Evolutionary conservation across 192 early-diverging fungal species (phyloP).

Genomic region (Pilobolus umbonatus): DNA sequence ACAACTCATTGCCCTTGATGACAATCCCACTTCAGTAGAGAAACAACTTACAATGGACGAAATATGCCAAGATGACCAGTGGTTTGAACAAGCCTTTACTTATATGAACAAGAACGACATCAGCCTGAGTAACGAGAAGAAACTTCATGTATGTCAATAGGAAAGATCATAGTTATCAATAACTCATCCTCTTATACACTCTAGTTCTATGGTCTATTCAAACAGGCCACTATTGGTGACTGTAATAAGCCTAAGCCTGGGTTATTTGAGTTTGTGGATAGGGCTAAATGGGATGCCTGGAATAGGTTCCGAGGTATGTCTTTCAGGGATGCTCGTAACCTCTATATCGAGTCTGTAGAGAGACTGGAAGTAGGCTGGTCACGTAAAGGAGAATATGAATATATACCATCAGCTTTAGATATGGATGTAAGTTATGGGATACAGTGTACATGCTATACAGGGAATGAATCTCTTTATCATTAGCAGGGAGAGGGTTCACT

Average conservation of each 20-base stretch:
- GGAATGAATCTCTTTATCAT: background rate
- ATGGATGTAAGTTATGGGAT: background rate
- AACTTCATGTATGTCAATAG: constrained; percentile 16
- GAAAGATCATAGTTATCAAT: background rate
- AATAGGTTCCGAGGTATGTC: constrained; percentile 39
- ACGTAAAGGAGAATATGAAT: constrained; percentile 21
- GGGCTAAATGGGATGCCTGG: constrained; percentile 48
- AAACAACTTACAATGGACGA: constrained; percentile 16
- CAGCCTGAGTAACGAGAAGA: constrained; percentile 17
- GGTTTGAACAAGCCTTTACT: constrained; percentile 22
- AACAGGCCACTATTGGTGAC: constrained; percentile 43
- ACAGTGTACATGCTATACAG: background rate
- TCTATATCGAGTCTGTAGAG: constrained; percentile 25
- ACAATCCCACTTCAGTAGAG: too few relatives aligned
- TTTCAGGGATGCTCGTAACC: constrained; percentile 27
- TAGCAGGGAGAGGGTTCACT: background rate
- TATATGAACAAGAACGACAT: constrained; percentile 22
- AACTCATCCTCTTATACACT: background rate
- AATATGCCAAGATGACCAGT: constrained; percentile 14
- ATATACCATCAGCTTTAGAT: background rate
- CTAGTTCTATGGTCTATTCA: constrained; percentile 47
- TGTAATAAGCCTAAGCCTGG: constrained; percentile 35
- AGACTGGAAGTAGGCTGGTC: constrained; percentile 29
- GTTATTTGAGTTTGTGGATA: constrained; percentile 38
- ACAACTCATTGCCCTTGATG: too few relatives aligned